Base-by-base conservation (phyloP, 192 early-diverging fungal species). In the Lobosporangium transversale region DNA sequence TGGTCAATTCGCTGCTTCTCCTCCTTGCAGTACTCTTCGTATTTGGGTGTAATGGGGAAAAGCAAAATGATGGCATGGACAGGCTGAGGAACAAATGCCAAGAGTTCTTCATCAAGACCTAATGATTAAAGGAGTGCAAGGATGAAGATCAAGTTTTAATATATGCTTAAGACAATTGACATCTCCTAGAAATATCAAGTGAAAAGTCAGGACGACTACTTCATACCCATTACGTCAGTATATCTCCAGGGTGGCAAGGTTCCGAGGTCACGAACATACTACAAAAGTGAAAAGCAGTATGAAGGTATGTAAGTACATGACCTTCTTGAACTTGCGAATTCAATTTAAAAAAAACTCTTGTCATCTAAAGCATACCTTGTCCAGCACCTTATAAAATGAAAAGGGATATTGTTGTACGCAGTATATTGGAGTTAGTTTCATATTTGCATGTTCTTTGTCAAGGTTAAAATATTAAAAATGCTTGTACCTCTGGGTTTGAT, bases 31-130 rank as follows among this genome's bases (percentile, higher is more conserved):
- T 78, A 85, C 27, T 70, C 71, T 53, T 90, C 87, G 71, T 83
- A 85, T 21, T 81, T 81, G 58, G 86, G 84, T 0, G 89, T 89
- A 17, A 88, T 66, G 0, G 97, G 97, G 58, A 95, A 99, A n/a
- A 98, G 79, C 23, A 98, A 84, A 35, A 99, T 58, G 6, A 99
- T 69, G 2, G 97, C 94, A n/a, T 81, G 62, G 6, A 92, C 92
- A 0, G 95, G 95, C 53, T 90, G 88, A 7, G 94, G 88, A 10
- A 97, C 83, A 84, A 95, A 92, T 9, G 69, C 73, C 3, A 99
- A 75, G 20, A 93, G 68, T n/a, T 95, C 95, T 12, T 84, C 81
- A 53, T 99, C 96, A 10, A 99, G 87, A 5, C 90, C 91, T 88
- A 48, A 30, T 26, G 26, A 47, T 7, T 26, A 12, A 18, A 27